These are phyloP conservation scores for Trichoderma koningiopsis DNA, from an alignment of 2,329 filamentous ascomycete species.

Conservation along the genomic window DNA sequence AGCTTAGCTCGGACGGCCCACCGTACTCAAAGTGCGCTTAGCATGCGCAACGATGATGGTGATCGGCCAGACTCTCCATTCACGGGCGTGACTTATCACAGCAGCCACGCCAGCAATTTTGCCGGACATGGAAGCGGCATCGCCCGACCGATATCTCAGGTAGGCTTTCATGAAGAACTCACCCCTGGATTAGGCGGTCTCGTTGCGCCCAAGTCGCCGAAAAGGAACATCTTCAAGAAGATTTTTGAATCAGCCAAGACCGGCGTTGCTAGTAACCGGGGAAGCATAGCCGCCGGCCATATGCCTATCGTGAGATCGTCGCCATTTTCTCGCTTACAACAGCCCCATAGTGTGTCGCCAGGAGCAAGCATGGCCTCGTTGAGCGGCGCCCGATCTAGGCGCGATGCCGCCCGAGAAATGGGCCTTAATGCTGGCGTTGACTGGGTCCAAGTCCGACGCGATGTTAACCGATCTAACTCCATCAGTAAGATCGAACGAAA, in stretches of 20 bases:
- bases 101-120: constrained; percentile 72
- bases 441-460: constrained; percentile 96
- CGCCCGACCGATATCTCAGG: constrained; percentile 65
- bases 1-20: constrained; percentile 80
- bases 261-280: constrained; percentile 84
- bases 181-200: constrained; percentile 77
- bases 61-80: constrained; percentile 66
- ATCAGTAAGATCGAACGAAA: constrained; percentile 83
- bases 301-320: constrained; percentile 49
- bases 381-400: constrained; percentile 42
- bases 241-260: constrained; percentile 94
- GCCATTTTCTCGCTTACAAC: constrained; percentile 46
- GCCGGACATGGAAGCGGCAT: constrained; percentile 26
- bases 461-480: constrained; percentile 94
- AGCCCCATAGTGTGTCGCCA: constrained; percentile 48
- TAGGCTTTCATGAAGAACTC: constrained; percentile 66
- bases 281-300: constrained; percentile 68
- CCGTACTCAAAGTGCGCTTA: constrained; percentile 66
- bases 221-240: constrained; percentile 91
- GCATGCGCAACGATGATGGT: constrained; percentile 57
- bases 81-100: constrained; percentile 86
- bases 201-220: constrained; percentile 73
- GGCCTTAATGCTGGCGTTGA: constrained; percentile 67
- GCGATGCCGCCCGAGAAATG: constrained; percentile 68
- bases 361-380: constrained; percentile 45